phyloP scores from a whole-genome alignment of 805 yeast species.

The Lipomyces starkeyi region DNA sequence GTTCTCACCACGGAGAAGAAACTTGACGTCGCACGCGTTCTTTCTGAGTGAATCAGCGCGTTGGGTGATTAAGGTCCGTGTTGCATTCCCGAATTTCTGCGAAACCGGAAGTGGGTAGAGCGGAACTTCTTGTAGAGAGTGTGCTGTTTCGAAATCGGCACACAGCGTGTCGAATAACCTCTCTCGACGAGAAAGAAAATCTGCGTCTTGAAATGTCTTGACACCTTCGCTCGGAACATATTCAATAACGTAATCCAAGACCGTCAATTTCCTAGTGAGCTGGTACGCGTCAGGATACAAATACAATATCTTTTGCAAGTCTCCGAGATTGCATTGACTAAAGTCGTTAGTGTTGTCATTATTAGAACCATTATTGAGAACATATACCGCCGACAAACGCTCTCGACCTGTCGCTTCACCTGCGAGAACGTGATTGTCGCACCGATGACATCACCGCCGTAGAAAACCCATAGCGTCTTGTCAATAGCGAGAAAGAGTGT shows the following conservation, averaged over 20 bases:
- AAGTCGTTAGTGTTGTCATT: neutral
- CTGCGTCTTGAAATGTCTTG: constrained; percentile 1
- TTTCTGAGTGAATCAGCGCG: constrained; percentile 3
- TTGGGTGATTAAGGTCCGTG: neutral
- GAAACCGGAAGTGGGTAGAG: neutral
- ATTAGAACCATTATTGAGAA: neutral
- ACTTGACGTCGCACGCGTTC: constrained; percentile 4
- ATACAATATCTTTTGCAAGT: constrained; percentile 5
- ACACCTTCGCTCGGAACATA: neutral
- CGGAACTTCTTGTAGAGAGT: neutral
- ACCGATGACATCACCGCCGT: constrained; percentile 1
- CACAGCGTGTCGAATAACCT: neutral
- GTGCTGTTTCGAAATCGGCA: neutral
- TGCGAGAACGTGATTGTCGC: constrained; percentile 7
- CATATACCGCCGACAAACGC: neutral
- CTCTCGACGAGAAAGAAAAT: neutral
- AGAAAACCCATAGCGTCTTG: constrained; percentile 4
- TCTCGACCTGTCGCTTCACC: constrained; percentile 6
- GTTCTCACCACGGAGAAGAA: constrained; percentile 1
- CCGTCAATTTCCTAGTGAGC: neutral
- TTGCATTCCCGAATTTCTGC: neutral
- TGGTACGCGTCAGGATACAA: constrained; percentile 7
- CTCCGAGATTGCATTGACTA: constrained; percentile 3
- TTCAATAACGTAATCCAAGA: neutral
- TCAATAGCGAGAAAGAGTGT: constrained; percentile 6